Percentiles rank a stretch among this genome's conserved stretches.
phyloP scores from a whole-genome alignment of 768 basidiomycete genomes.

The Hygrocybe coccinea region DNA sequence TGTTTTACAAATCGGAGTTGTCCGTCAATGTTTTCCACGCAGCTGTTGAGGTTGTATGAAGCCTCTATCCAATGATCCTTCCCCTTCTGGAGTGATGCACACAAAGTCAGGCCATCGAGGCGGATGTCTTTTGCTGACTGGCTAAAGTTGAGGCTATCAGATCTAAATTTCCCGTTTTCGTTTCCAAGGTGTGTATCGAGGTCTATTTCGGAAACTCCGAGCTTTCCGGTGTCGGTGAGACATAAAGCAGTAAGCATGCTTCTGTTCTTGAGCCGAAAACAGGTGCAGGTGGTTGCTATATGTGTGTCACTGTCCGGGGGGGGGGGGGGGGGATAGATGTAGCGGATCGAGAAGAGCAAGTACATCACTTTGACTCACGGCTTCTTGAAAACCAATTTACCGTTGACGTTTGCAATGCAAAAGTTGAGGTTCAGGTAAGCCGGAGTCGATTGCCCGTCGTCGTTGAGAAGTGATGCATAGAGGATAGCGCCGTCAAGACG shows the following conservation, averaged over 20 bases:
- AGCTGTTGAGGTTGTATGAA: constrained; percentile 1
- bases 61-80: not conserved
- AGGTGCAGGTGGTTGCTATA: not conserved
- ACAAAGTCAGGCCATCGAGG: not conserved
- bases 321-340: no score
- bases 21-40: constrained; percentile 2
- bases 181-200: constrained; percentile 1
- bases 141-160: not conserved
- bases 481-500: constrained; percentile 3
- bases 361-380: not conserved
- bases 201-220: not conserved
- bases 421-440: constrained; percentile 3
- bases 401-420: constrained; percentile 1
- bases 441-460: not conserved
- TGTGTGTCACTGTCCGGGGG: not conserved
- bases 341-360: not conserved
- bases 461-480: not conserved
- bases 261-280: not conserved
- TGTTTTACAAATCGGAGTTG: constrained; percentile 1
- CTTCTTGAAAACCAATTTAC: not conserved
- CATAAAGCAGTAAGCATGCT: not conserved
- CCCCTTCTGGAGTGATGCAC: not conserved
- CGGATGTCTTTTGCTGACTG: constrained; percentile 3
- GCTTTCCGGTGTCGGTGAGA: not conserved
- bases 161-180: not conserved